phyloP scores from a whole-genome alignment of 2,329 filamentous ascomycete genomes.

The Colletotrichum lupini region DNA sequence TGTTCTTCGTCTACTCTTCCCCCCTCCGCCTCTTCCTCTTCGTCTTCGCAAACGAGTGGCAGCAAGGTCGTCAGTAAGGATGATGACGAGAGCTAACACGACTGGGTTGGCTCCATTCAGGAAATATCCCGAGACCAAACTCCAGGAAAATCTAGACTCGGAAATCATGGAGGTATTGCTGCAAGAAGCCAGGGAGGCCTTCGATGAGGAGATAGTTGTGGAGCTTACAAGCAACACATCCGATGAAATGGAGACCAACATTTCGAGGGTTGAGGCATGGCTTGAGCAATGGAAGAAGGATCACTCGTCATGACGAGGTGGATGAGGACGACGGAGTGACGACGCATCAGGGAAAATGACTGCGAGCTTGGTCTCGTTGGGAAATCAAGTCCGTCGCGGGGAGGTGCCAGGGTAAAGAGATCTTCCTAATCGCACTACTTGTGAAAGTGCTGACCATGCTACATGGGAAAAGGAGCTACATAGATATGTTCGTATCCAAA shows the following conservation, averaged over 20 bases:
- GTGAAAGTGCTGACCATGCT: background rate
- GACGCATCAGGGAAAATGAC: background rate
- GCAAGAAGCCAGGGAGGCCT: constrained; percentile 89
- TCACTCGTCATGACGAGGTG: constrained; percentile 19
- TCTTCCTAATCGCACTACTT: too few relatives aligned
- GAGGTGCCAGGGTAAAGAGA: background rate
- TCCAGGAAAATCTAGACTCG: constrained; percentile 95
- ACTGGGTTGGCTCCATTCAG: constrained; percentile 50
- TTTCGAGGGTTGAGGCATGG: constrained; percentile 87
- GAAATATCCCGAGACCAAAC: constrained; percentile 85
- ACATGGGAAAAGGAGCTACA: background rate
- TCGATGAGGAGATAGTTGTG: constrained; percentile 87
- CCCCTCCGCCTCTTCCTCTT: background rate
- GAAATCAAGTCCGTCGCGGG: background rate
- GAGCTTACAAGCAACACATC: constrained; percentile 85
- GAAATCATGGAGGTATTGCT: constrained; percentile 97
- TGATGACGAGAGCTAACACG: background rate
- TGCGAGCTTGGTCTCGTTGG: background rate
- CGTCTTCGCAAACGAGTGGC: too few relatives aligned
- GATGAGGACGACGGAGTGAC: constrained; percentile 38
- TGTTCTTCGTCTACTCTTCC: background rate
- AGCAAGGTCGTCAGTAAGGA: background rate
- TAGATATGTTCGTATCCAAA: background rate
- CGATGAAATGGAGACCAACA: constrained; percentile 89
- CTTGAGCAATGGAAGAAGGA: constrained; percentile 83